These are phyloP conservation scores for Penicillium rolfsii DNA, from an alignment of 2,329 filamentous ascomycete genomes.

Conservation along the genomic window DNA sequence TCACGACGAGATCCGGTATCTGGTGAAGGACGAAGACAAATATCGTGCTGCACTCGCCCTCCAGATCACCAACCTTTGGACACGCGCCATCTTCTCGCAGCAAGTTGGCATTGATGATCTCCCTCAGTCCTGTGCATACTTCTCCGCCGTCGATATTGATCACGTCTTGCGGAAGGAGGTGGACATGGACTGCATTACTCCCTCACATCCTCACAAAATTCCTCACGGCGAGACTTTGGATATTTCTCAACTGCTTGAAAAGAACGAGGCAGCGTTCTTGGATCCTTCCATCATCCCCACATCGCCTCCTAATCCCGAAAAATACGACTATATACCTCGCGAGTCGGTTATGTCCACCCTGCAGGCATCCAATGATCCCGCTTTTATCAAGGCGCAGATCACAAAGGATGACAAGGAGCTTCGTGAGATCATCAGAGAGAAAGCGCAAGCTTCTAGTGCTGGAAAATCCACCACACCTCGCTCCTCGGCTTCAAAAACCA, in stretches of 20 bases:
- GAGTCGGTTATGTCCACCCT: conserved; percentile 78
- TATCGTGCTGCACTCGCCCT: conserved; percentile 91
- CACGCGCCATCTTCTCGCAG: conserved; percentile 93
- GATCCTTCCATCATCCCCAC: conserved; percentile 65
- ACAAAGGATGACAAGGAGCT: conserved; percentile 73
- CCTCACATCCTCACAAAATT: conserved; percentile 78
- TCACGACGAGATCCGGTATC: conserved; percentile 95
- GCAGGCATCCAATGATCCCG: conserved; percentile 56
- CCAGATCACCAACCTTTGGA: conserved; percentile 95
- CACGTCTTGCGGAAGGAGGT: conserved; percentile 97
- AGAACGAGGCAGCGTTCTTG: conserved; percentile 68
- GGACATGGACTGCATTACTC: conserved; percentile 95
- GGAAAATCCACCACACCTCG: conserved; percentile 25
- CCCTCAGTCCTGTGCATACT: conserved; percentile 92
- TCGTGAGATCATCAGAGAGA: conserved; percentile 68
- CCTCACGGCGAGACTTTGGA: conserved; percentile 84
- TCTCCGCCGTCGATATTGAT: conserved; percentile 93
- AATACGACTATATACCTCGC: conserved; percentile 70
- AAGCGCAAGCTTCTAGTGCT: conserved; percentile 46
- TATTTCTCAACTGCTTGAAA: conserved; percentile 75
- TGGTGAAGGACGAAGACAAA: conserved; percentile 81
- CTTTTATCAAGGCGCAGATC: conserved; percentile 85
- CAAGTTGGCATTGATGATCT: conserved; percentile 96
- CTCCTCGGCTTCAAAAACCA: conserved; percentile 29
- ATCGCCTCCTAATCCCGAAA: conserved; percentile 62